Conservation (phyloP, 116 monocot species). For the Dioscorea cayenensis region DNA sequence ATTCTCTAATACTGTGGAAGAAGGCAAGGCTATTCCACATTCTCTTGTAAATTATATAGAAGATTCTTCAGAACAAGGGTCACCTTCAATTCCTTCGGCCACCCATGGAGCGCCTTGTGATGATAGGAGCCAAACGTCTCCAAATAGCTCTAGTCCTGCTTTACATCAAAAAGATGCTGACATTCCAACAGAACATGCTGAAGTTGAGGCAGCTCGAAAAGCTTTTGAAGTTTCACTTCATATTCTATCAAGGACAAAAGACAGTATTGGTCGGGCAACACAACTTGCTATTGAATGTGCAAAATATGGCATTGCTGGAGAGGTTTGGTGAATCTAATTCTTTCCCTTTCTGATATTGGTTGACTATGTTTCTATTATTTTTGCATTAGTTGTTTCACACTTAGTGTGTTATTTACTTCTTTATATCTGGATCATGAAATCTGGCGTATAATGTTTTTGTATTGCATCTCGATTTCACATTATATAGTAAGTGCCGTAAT, state of each 20-base stretch:
- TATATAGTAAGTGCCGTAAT: no score
- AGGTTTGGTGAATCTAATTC: slow-evolving; percentile 39
- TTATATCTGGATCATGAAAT: no score
- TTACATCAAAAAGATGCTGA: slow-evolving; percentile 17
- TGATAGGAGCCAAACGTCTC: slow-evolving; percentile 29
- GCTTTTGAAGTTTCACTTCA: slow-evolving; percentile 65
- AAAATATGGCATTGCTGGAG: slow-evolving; percentile 72
- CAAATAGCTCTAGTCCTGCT: slow-evolving; percentile 33
- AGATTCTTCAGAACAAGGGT: slow-evolving; percentile 35
- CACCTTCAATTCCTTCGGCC: slow-evolving; percentile 24
- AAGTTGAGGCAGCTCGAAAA: slow-evolving; percentile 57
- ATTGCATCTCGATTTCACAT: no score
- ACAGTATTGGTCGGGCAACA: slow-evolving; percentile 89
- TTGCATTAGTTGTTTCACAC: not conserved
- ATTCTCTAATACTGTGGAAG: slow-evolving; percentile 32
- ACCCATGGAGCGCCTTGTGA: slow-evolving; percentile 23
- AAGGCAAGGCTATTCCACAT: slow-evolving; percentile 32
- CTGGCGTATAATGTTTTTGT: no score
- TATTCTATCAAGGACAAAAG: slow-evolving; percentile 86
- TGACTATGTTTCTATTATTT: not conserved
- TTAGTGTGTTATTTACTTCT: no score
- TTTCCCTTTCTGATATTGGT: not conserved
- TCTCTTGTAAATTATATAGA: slow-evolving; percentile 21
- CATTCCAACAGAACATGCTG: slow-evolving; percentile 31
- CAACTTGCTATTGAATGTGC: slow-evolving; percentile 84